These are phyloP conservation scores for Groenewaldozyma salmanticensis DNA, from an alignment of 805 yeast species.

Conservation along the genomic window DNA sequence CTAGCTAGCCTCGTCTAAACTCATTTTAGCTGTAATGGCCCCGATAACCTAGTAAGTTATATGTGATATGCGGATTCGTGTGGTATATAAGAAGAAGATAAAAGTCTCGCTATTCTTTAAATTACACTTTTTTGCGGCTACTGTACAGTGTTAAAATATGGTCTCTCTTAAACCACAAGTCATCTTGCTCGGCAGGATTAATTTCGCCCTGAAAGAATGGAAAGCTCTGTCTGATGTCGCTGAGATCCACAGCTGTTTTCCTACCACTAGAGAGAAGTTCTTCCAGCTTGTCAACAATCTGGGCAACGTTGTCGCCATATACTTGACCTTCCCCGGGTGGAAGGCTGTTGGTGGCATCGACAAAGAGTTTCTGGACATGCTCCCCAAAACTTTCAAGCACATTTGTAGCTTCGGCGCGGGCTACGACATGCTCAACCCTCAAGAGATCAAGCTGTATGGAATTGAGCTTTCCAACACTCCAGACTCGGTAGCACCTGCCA, in stretches of 20 bases:
- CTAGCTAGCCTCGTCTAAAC: too few relatives aligned
- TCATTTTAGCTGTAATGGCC: too few relatives aligned
- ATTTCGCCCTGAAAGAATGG: conserved; percentile 61
- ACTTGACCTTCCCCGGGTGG: conserved; percentile 35
- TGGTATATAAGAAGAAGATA: too few relatives aligned
- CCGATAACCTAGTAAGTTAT: too few relatives aligned
- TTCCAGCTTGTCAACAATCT: conserved; percentile 33
- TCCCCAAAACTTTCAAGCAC: conserved; percentile 32
- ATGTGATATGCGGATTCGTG: too few relatives aligned
- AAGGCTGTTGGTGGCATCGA: conserved; percentile 34
- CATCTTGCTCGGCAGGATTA: conserved; percentile 52
- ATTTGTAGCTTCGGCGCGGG: conserved; percentile 47
- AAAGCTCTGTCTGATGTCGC: conserved; percentile 39
- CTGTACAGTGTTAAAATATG: conserved; percentile 36
- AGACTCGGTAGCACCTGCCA: conserved; percentile 39
- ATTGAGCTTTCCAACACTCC: conserved; percentile 46
- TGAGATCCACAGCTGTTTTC: conserved; percentile 35
- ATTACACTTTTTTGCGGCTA: too few relatives aligned
- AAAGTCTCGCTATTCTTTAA: too few relatives aligned
- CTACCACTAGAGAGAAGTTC: conserved; percentile 33
- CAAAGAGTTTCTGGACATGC: conserved; percentile 29
- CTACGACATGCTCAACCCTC: conserved; percentile 41
- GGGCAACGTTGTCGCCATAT: conserved; percentile 30
- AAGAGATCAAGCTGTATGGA: conserved; percentile 29
- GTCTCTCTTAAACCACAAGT: too few relatives aligned